Percentiles rank a stretch among this genome's conserved stretches.
Evolutionary conservation across 78 protist genomes (phyloP).

Genomic region (slime mould (Dictyostelium discoideum)): DNA sequence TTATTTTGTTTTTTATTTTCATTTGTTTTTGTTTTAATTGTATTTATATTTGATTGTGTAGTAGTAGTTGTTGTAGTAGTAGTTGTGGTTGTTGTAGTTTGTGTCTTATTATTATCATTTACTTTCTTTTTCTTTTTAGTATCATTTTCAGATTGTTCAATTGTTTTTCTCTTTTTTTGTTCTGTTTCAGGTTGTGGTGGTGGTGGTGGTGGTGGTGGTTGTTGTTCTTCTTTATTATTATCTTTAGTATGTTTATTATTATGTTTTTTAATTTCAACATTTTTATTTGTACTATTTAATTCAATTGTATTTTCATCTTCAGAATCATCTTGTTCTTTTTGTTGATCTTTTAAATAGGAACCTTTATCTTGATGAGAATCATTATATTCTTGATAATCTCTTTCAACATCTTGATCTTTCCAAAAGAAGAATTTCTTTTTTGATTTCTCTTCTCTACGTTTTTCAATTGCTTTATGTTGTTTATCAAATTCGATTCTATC

Average conservation of each 20-base stretch:
- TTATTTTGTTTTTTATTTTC: neutral
- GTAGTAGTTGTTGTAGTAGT: neutral
- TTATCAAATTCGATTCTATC: conserved; percentile 13
- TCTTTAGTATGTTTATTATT: neutral
- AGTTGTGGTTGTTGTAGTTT: neutral
- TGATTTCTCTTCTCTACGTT: conserved; percentile 41
- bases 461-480: conserved; percentile 10
- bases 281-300: conserved; percentile 6
- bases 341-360: neutral
- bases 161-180: neutral
- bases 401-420: conserved; percentile 21
- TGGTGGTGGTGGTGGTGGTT: too few relatives aligned
- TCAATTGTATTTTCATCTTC: conserved; percentile 50
- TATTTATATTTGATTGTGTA: neutral
- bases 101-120: neutral
- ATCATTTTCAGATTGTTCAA: neutral
- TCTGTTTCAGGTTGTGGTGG: neutral
- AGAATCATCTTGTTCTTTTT: neutral
- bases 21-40: conserved; percentile 9
- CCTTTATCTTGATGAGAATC: conserved; percentile 28
- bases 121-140: neutral
- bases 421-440: conserved; percentile 70
- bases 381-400: conserved; percentile 18
- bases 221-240: neutral
- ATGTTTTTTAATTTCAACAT: neutral